Evolutionary conservation across 2,329 filamentous ascomycete species (phyloP).

Genomic region (Colletotrichum cordylinicola): DNA sequence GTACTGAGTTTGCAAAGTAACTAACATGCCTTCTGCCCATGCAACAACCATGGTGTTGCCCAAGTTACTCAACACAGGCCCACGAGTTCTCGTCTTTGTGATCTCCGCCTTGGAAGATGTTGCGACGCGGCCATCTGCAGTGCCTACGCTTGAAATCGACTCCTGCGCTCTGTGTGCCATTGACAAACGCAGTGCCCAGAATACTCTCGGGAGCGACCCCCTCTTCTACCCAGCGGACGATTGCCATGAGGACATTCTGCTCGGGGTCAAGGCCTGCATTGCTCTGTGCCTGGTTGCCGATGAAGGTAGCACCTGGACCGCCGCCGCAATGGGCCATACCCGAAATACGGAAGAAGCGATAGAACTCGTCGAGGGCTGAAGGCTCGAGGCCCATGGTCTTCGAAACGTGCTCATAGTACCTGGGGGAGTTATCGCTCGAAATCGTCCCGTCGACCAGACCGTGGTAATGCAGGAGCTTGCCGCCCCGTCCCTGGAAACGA

Average conservation of each 20-base stretch:
- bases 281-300: slow-evolving; percentile 29
- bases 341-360: slow-evolving; percentile 35
- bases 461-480: slow-evolving; percentile 53
- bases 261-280: slow-evolving; percentile 30
- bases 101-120: slow-evolving; percentile 29
- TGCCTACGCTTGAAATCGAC: slow-evolving; percentile 36
- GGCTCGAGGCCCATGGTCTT: slow-evolving; percentile 43
- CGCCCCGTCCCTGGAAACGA: slow-evolving; percentile 40
- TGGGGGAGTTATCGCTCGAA: slow-evolving; percentile 46
- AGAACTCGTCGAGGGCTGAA: slow-evolving; percentile 38
- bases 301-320: slow-evolving; percentile 29
- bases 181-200: slow-evolving; percentile 38
- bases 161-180: slow-evolving; percentile 26
- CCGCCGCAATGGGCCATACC: slow-evolving; percentile 37
- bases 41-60: too few species aligned
- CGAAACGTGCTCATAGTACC: slow-evolving; percentile 55
- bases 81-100: slow-evolving; percentile 17
- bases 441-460: slow-evolving; percentile 48
- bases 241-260: slow-evolving; percentile 33
- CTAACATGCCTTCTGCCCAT: too few species aligned
- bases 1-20: too few species aligned
- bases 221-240: slow-evolving; percentile 36
- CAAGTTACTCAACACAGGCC: not conserved
- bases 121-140: slow-evolving; percentile 38
- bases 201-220: slow-evolving; percentile 32